A percentile compares a stretch with the other conserved stretches of the same genome.
Evolutionary conservation across 345 rosid genomes (phyloP).

Genomic region (Salix arbutifolia): DNA sequence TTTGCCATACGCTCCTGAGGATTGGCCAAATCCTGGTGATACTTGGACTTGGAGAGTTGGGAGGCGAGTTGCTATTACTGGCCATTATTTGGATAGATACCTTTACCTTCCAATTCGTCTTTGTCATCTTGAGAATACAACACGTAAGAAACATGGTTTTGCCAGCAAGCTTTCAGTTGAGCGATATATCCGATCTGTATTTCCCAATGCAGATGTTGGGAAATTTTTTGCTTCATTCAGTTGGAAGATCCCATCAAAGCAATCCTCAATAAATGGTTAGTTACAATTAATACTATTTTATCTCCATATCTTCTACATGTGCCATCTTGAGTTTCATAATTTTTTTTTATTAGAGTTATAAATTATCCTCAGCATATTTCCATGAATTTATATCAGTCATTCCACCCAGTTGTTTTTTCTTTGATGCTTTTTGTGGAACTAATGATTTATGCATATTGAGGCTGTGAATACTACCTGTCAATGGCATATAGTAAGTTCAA

Average conservation of each 20-base stretch:
- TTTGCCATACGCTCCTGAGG: constrained; percentile 75
- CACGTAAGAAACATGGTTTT: constrained; percentile 26
- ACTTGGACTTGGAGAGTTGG: constrained; percentile 90
- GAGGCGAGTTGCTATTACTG: constrained; percentile 43
- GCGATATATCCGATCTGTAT: constrained; percentile 34
- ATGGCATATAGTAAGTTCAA: no score
- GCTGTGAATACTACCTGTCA: no score
- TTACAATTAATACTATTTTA: neutral
- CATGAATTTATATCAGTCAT: no score
- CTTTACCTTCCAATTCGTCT: constrained; percentile 62
- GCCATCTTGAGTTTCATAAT: no score
- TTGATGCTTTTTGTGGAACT: no score
- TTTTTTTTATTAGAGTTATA: no score
- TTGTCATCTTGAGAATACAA: constrained; percentile 9
- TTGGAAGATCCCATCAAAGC: constrained; percentile 62
- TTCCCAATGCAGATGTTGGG: constrained; percentile 52
- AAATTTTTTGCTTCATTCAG: constrained; percentile 66
- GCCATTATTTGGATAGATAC: constrained; percentile 58
- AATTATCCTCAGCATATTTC: no score
- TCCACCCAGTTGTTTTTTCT: no score
- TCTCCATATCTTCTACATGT: no score
- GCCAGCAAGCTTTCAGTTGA: constrained; percentile 56
- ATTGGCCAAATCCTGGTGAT: constrained; percentile 80
- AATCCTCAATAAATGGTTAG: constrained; percentile 39
- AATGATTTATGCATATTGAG: no score